Conservation (phyloP, 371 early-diverging fungal genomes). For the Coemansia sp. region DNA sequence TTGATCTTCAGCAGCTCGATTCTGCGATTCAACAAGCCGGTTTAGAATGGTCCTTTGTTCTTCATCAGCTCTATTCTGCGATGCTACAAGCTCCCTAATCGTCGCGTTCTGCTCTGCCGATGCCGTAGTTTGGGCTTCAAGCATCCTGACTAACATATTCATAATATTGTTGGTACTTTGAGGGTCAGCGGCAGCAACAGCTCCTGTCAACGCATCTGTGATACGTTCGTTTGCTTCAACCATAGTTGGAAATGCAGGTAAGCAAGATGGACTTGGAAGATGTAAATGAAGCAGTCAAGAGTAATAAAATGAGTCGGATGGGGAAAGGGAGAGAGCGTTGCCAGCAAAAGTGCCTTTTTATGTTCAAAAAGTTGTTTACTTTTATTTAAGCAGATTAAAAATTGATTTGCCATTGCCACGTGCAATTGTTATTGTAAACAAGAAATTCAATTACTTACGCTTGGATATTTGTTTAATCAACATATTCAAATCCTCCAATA, state of each 20-base stretch:
- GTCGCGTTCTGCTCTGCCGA: no score
- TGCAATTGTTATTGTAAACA: no score
- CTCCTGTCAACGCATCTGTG: not conserved
- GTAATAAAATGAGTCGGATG: not conserved
- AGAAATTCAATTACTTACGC: no score
- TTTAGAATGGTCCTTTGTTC: not conserved
- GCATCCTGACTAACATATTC: not conserved
- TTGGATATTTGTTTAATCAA: no score
- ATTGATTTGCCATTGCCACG: no score
- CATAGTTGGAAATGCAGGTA: not conserved
- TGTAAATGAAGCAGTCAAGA: constrained; percentile 12
- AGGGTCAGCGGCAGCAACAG: not conserved
- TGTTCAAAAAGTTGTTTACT: no score
- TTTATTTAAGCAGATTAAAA: no score
- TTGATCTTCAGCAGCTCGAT: not conserved
- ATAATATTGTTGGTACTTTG: not conserved
- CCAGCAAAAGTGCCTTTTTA: no score
- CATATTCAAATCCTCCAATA: no score
- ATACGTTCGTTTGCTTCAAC: not conserved
- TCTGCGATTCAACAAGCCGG: not conserved
- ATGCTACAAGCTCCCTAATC: no score
- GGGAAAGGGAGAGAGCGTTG: constrained; percentile 2
- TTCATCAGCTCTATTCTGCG: not conserved
- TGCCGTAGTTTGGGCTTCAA: not conserved
- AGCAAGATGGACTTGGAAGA: not conserved